A percentile compares a stretch with the other conserved stretches of the same genome.
These are phyloP conservation scores for Pseudomassariella vexata DNA, from an alignment of 2,329 filamentous ascomycete genomes.

Conservation along the genomic window DNA sequence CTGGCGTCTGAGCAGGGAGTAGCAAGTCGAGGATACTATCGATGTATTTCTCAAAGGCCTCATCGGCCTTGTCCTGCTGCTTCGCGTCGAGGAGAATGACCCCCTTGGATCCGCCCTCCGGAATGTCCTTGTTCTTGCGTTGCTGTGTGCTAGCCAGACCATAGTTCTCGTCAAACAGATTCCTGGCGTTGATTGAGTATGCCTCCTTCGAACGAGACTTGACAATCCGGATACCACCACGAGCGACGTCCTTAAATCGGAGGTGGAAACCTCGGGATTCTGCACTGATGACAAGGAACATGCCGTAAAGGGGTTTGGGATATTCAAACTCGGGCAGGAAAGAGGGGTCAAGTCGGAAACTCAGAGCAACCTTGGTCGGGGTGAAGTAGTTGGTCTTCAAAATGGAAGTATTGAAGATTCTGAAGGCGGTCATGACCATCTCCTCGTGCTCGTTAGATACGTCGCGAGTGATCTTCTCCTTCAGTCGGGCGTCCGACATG, in stretches of 20 bases:
- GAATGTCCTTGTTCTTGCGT: slow-evolving; percentile 99
- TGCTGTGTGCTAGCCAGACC: slow-evolving; percentile 97
- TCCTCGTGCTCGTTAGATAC: slow-evolving; percentile 90
- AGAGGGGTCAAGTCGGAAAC: slow-evolving; percentile 83
- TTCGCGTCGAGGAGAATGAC: slow-evolving; percentile 90
- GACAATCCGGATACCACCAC: slow-evolving; percentile 96
- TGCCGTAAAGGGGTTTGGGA: slow-evolving; percentile 87
- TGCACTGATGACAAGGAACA: slow-evolving; percentile 97
- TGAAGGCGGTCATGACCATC: slow-evolving; percentile 96
- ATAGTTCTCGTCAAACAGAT: slow-evolving; percentile 98
- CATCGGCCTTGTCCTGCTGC: slow-evolving; percentile 86
- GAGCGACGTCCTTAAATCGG: slow-evolving; percentile 93
- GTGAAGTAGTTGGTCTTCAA: slow-evolving; percentile 98
- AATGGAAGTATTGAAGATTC: slow-evolving; percentile 87
- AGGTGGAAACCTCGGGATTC: slow-evolving; percentile 97
- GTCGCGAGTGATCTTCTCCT: slow-evolving; percentile 72
- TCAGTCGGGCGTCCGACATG: slow-evolving; percentile 67
- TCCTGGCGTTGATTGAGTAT: slow-evolving; percentile 92
- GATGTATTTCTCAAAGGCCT: slow-evolving; percentile 99
- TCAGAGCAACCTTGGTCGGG: slow-evolving; percentile 94
- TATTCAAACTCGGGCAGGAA: slow-evolving; percentile 93
- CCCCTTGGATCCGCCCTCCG: slow-evolving; percentile 95
- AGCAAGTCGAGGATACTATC: slow-evolving; percentile 96
- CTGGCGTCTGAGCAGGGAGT: slow-evolving; percentile 80
- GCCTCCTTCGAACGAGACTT: slow-evolving; percentile 96